phyloP scores from a whole-genome alignment of 1,284 basidiomycete species.

The Thelephora terrestris region DNA sequence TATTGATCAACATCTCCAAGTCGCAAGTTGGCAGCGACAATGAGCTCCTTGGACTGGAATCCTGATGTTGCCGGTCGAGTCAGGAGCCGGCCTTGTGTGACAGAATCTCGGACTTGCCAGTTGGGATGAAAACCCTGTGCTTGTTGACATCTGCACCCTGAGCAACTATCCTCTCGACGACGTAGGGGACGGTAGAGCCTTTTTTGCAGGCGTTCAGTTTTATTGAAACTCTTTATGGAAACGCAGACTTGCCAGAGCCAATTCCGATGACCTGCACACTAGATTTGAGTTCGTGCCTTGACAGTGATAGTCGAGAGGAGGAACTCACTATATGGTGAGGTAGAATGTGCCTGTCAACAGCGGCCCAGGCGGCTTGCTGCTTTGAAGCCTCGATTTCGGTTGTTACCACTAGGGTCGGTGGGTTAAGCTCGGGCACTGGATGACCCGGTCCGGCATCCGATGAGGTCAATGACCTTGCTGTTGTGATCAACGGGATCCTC shows the following conservation, averaged over 20 bases:
- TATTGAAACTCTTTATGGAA: neutral
- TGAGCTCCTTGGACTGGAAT: constrained; percentile 95
- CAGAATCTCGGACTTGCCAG: constrained; percentile 37
- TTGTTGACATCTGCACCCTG: constrained; percentile 76
- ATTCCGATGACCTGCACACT: constrained; percentile 75
- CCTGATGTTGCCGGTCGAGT: constrained; percentile 33
- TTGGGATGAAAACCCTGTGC: constrained; percentile 82
- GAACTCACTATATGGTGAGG: constrained; percentile 71
- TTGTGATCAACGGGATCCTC: no score
- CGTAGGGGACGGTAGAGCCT: constrained; percentile 96
- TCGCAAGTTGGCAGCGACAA: constrained; percentile 70
- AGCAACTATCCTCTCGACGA: constrained; percentile 88
- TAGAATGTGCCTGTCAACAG: constrained; percentile 85
- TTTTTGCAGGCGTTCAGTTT: constrained; percentile 1
- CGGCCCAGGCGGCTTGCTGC: constrained; percentile 86
- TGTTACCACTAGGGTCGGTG: constrained; percentile 9
- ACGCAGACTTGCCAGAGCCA: constrained; percentile 54
- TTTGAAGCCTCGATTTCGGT: constrained; percentile 70
- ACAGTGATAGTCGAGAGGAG: neutral
- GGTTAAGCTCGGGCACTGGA: neutral
- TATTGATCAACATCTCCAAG: constrained; percentile 93
- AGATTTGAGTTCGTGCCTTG: neutral
- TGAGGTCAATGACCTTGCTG: no score
- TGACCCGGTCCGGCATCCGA: no score
- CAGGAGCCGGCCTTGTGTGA: neutral